Conservation (phyloP, 2,329 filamentous ascomycete species). For the Tricladium varicosporioides region DNA sequence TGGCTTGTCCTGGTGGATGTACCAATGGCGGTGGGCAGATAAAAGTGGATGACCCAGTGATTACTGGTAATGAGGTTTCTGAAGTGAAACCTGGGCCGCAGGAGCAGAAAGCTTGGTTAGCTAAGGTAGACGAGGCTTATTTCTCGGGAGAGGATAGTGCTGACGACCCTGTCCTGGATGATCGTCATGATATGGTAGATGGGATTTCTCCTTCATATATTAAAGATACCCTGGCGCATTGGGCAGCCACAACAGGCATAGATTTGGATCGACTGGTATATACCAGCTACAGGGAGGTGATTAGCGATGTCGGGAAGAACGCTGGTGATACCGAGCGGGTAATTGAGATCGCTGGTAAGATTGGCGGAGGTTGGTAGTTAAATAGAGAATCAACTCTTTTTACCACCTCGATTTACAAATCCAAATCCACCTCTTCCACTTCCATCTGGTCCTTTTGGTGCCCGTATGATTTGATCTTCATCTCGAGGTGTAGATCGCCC, state of each 20-base stretch:
- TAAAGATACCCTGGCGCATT: slow-evolving; percentile 69
- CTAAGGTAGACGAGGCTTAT: slow-evolving; percentile 83
- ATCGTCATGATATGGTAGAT: slow-evolving; percentile 48
- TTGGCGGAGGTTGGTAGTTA: slow-evolving; percentile 86
- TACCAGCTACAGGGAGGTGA: slow-evolving; percentile 87
- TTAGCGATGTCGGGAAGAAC: slow-evolving; percentile 89
- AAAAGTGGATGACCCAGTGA: slow-evolving; percentile 76
- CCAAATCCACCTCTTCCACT: slow-evolving; percentile 77
- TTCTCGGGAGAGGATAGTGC: slow-evolving; percentile 67
- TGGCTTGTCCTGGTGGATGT: slow-evolving; percentile 98
- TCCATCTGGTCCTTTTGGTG: slow-evolving; percentile 75
- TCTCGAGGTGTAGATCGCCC: slow-evolving; percentile 51
- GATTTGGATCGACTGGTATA: slow-evolving; percentile 70
- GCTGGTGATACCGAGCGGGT: slow-evolving; percentile 74
- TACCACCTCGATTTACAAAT: slow-evolving; percentile 65
- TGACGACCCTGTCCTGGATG: slow-evolving; percentile 28
- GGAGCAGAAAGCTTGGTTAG: slow-evolving; percentile 84
- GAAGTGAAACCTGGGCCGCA: slow-evolving; percentile 62
- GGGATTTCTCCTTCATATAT: slow-evolving; percentile 67
- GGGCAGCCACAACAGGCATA: slow-evolving; percentile 71
- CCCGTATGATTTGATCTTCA: slow-evolving; percentile 67
- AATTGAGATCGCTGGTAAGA: slow-evolving; percentile 83
- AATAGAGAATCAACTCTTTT: slow-evolving; percentile 42
- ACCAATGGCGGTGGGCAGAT: slow-evolving; percentile 97
- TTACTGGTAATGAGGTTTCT: slow-evolving; percentile 48